Evolutionary conservation across 2,329 filamentous ascomycete genomes (phyloP).

Genomic region (Alternaria conjuncta): DNA sequence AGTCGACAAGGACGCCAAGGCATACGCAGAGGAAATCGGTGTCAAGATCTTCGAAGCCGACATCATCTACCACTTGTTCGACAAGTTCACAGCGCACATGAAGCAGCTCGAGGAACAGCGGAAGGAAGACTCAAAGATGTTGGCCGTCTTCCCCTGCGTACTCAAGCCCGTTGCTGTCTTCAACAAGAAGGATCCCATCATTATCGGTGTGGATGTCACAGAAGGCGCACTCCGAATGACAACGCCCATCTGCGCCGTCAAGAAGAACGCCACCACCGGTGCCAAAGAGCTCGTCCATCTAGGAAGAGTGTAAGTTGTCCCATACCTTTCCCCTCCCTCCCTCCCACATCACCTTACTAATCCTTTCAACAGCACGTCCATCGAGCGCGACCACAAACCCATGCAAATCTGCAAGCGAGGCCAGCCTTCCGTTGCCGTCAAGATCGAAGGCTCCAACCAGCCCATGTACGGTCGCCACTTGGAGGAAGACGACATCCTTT

Average conservation of each 20-base stretch:
- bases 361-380: constrained; percentile 71
- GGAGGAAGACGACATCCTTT: constrained; percentile 87
- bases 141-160: constrained; percentile 96
- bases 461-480: constrained; percentile 94
- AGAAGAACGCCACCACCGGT: constrained; percentile 77
- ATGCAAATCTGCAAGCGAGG: constrained; percentile 92
- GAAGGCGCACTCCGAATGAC: constrained; percentile 86
- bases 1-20: constrained; percentile 93
- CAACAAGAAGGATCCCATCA: constrained; percentile 97
- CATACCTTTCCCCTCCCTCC: neutral
- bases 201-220: constrained; percentile 93
- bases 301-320: constrained; percentile 83
- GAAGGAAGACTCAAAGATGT: constrained; percentile 94
- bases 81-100: constrained; percentile 96
- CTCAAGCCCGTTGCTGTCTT: constrained; percentile 90
- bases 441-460: constrained; percentile 94
- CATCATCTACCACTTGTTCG: constrained; percentile 99
- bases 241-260: constrained; percentile 88
- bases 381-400: constrained; percentile 97
- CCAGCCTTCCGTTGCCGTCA: constrained; percentile 95
- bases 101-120: constrained; percentile 83
- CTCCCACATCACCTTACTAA: constrained; percentile 13
- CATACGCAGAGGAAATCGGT: constrained; percentile 89
- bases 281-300: constrained; percentile 83
- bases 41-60: constrained; percentile 99